Conservation (phyloP, 164 flowering plant genomes). For the Cinnamomum micranthum region DNA sequence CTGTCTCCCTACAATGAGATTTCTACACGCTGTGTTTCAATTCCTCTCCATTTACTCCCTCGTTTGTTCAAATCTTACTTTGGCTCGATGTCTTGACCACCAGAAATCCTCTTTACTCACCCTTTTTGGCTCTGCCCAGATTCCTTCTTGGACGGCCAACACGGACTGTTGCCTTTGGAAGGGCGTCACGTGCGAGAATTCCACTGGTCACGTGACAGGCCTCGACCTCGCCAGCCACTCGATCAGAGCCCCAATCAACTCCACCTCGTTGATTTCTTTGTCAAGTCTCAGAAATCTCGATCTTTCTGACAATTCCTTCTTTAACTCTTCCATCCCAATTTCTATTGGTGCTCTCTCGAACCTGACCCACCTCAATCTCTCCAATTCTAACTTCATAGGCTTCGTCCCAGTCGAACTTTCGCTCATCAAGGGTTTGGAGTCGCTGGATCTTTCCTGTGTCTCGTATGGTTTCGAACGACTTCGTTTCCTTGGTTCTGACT, state of each 20-base stretch:
- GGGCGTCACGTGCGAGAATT: constrained; percentile 29
- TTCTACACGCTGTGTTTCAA: neutral
- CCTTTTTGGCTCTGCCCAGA: constrained; percentile 6
- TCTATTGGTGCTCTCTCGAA: constrained; percentile 23
- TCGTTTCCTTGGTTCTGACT: neutral
- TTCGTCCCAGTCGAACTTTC: too few relatives aligned
- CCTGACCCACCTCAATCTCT: too few relatives aligned
- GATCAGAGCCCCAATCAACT: constrained; percentile 12
- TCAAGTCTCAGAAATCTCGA: constrained; percentile 29
- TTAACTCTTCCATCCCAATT: constrained; percentile 25
- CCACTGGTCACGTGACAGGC: constrained; percentile 25
- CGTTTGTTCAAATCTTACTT: constrained; percentile 1
- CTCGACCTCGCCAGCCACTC: constrained; percentile 28
- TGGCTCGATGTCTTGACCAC: constrained; percentile 28
- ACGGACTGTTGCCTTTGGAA: constrained; percentile 37
- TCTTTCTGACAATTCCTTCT: constrained; percentile 35
- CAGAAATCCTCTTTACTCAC: constrained; percentile 13
- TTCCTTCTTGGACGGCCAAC: constrained; percentile 30
- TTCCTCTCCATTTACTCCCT: constrained; percentile 4
- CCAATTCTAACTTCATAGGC: too few relatives aligned
- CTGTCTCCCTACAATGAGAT: constrained; percentile 22
- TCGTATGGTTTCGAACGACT: too few relatives aligned
- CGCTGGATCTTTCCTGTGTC: neutral
- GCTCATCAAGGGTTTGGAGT: too few relatives aligned
- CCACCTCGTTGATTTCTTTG: neutral